Evolutionary conservation across 1,139 yeast genomes (phyloP).

Genomic region (Scheffersomyces stambukii): DNA sequence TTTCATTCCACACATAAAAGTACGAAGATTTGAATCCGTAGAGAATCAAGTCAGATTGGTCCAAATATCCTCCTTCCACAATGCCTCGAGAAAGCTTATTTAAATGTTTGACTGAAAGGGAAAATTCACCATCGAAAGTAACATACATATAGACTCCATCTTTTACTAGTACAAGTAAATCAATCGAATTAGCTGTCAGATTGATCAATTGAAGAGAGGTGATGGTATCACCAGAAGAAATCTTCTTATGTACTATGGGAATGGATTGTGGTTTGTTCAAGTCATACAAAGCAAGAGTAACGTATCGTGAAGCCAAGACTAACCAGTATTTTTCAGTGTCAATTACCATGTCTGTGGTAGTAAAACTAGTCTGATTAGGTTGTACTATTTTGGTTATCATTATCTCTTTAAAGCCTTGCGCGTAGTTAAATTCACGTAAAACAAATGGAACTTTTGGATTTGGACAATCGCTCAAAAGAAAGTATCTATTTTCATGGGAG

Average conservation of each 20-base stretch:
- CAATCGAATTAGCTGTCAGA: conserved; percentile 11
- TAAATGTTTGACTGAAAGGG: conserved; percentile 40
- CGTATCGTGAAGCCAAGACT: conserved; percentile 69
- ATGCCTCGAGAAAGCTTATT: conserved; percentile 73
- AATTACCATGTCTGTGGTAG: conserved; percentile 52
- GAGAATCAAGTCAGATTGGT: conserved; percentile 49
- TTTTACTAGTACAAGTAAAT: conserved; percentile 49
- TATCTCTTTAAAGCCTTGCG: conserved; percentile 1
- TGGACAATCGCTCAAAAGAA: conserved; percentile 60
- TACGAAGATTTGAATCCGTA: conserved; percentile 81
- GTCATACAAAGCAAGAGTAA: conserved; percentile 58
- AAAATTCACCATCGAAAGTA: conserved; percentile 13
- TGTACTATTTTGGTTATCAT: conserved; percentile 12
- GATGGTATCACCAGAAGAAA: conserved; percentile 72
- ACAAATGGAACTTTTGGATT: conserved; percentile 56
- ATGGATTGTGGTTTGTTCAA: conserved; percentile 18
- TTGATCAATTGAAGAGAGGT: conserved; percentile 49
- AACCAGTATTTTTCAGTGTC: conserved; percentile 38
- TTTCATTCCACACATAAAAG: conserved; percentile 82
- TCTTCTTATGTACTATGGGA: conserved; percentile 41
- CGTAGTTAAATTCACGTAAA: conserved; percentile 33
- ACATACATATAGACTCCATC: conserved; percentile 57
- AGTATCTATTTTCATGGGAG: conserved; percentile 17
- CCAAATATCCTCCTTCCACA: conserved; percentile 65
- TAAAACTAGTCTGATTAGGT: conserved; percentile 48